Conservation (phyloP, 495 filamentous ascomycete genomes). For the Penicillium coffeae region DNA sequence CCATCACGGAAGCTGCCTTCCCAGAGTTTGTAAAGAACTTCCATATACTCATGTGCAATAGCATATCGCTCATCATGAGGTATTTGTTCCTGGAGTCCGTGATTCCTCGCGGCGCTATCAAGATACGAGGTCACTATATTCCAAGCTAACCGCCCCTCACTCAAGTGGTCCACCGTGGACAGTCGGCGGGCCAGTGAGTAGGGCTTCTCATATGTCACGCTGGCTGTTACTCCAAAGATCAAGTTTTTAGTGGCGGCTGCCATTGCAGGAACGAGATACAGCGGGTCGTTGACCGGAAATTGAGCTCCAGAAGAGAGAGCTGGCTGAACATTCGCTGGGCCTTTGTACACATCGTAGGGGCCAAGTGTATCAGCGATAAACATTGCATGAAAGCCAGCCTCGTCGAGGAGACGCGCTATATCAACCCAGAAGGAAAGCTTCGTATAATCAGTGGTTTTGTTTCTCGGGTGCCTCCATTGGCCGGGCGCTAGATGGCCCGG, state of each 20-base stretch:
- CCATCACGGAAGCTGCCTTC: constrained; percentile 67
- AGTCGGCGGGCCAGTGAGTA: constrained; percentile 65
- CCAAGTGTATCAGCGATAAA: constrained; percentile 52
- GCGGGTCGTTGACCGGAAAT: constrained; percentile 59
- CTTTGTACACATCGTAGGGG: constrained; percentile 65
- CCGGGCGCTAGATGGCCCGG: constrained; percentile 50
- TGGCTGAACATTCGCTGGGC: constrained; percentile 51
- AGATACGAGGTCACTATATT: constrained; percentile 68
- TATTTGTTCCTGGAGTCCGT: constrained; percentile 53
- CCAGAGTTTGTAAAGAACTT: constrained; percentile 65
- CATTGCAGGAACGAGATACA: constrained; percentile 43
- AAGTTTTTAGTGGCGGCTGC: constrained; percentile 56
- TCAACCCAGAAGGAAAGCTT: constrained; percentile 44
- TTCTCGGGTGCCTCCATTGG: constrained; percentile 44
- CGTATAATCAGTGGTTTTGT: constrained; percentile 46
- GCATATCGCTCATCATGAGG: constrained; percentile 66
- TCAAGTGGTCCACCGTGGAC: constrained; percentile 65
- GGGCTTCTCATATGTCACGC: constrained; percentile 63
- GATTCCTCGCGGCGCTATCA: constrained; percentile 60
- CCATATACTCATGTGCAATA: constrained; percentile 63
- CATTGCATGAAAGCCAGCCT: constrained; percentile 52
- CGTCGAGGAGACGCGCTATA: constrained; percentile 45
- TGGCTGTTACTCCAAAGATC: constrained; percentile 63
- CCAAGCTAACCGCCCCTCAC: constrained; percentile 59
- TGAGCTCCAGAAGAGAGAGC: constrained; percentile 60